phyloP scores from a whole-genome alignment of 2,329 filamentous ascomycete genomes.

The Geosmithia morbida region DNA sequence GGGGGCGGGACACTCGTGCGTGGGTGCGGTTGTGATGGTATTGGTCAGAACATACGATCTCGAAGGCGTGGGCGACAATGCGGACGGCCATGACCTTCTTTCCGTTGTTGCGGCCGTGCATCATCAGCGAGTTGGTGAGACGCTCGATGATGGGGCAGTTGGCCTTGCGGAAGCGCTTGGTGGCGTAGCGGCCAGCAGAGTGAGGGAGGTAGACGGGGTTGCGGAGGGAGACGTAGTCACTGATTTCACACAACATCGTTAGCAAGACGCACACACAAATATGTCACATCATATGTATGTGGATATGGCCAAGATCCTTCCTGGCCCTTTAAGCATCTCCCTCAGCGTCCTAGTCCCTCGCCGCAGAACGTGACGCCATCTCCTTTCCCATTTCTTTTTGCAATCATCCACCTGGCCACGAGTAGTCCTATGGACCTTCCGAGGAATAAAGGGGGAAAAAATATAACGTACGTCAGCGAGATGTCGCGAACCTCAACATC shows the following conservation, averaged over 20 bases:
- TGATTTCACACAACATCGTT: slow-evolving; percentile 26
- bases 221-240: slow-evolving; percentile 99
- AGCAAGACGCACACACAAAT: slow-evolving; percentile 9
- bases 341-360: background rate
- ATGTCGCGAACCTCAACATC: slow-evolving; percentile 99
- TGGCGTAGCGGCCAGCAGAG: slow-evolving; percentile 95
- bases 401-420: background rate
- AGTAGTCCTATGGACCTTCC: background rate
- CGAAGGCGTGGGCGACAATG: slow-evolving; percentile 97
- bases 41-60: slow-evolving; percentile 65
- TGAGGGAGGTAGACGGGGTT: slow-evolving; percentile 98
- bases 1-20: background rate
- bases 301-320: background rate
- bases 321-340: background rate
- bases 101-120: slow-evolving; percentile 99
- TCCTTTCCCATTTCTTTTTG: slow-evolving; percentile 4
- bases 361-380: background rate
- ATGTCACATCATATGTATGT: background rate
- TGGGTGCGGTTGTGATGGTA: background rate
- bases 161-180: slow-evolving; percentile 99
- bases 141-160: slow-evolving; percentile 99
- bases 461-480: slow-evolving; percentile 75
- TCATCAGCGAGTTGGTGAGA: slow-evolving; percentile 99
- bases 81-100: slow-evolving; percentile 99
- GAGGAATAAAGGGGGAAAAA: background rate